Base-by-base conservation (phyloP, 1,139 yeast species). In the Komagataea norvegica region DNA sequence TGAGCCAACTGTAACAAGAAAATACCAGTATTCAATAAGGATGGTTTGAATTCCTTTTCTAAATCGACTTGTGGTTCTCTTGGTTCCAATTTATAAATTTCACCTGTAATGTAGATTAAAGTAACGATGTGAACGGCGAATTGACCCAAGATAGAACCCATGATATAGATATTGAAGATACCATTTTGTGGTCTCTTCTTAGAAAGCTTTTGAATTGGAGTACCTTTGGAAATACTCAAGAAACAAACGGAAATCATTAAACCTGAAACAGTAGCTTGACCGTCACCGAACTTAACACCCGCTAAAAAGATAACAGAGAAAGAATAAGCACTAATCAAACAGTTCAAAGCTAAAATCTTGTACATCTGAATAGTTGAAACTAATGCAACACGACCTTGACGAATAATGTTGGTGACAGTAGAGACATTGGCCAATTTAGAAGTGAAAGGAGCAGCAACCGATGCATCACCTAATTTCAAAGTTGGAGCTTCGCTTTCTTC, bases 351-450 rank as follows among this genome's bases (percentile, higher is more conserved):
- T 59, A 91, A 71, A 55, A 91, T 91, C 70, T 91, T 91, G 74
- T 93, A 93, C 98, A 91, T 93, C 67, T 91, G 98, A 57, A 91
- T 89, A 16, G 98, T 91, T 13, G 96, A 88, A 40, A 93, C 96
- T 54, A 91, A 72, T 9, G 99, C 96, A 70, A 96, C 87, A 67
- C 99, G 88, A 51, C 99, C 99, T 72, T 93, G 97, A 65, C 99
- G 89, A 52, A 91, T 77, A 49, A 91, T 86, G 57, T 88, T 82
- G 38, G 95, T 85, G 41, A 93, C 96, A 39, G 98, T 83, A 40
- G 91, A 77, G 34, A 93, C 98, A 59, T 84, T 85, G 25, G 96
- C 78, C 51, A 91, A 75, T 60, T 91, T 91, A 20, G 97, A 89
- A 15, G 99, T 91, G 60, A 91, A 88, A 32, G 99, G 99, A 27